phyloP scores from a whole-genome alignment of 83 land plant species.

The Picea mariana region DNA sequence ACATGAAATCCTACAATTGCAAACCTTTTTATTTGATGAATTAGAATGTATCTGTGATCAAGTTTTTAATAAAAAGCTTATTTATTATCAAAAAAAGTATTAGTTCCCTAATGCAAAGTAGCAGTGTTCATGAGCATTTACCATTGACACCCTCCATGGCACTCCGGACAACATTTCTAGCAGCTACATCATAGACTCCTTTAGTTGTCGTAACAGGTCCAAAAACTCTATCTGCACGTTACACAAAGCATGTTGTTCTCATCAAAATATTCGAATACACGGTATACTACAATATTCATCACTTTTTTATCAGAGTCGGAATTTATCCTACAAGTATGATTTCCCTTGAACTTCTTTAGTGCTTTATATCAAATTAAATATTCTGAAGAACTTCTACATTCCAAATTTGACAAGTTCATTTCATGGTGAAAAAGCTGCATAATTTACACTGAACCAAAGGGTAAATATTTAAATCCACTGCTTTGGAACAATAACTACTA shows the following conservation, averaged over 20 bases:
- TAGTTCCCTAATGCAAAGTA: neutral
- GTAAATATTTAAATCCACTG: too few species aligned
- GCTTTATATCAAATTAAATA: too few species aligned
- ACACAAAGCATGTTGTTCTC: neutral
- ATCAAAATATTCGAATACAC: neutral
- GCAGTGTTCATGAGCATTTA: conserved; percentile 17
- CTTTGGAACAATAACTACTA: too few species aligned
- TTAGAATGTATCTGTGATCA: neutral
- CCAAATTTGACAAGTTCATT: too few species aligned
- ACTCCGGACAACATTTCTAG: conserved; percentile 85
- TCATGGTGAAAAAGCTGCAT: too few species aligned
- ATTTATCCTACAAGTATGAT: neutral
- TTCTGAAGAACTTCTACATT: too few species aligned
- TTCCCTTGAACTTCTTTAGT: too few species aligned
- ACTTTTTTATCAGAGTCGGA: neutral
- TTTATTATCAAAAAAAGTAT: neutral
- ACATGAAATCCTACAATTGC: too few species aligned
- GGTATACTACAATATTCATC: too few species aligned
- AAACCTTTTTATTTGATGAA: neutral
- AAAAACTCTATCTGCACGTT: conserved; percentile 81
- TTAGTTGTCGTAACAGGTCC: conserved; percentile 75
- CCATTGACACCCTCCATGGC: conserved; percentile 99
- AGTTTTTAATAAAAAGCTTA: neutral
- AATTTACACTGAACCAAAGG: too few species aligned
- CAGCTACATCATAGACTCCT: conserved; percentile 92